Conservation (phyloP, 352 stramenopile genomes). For the Pseudoperonospora humuli region DNA sequence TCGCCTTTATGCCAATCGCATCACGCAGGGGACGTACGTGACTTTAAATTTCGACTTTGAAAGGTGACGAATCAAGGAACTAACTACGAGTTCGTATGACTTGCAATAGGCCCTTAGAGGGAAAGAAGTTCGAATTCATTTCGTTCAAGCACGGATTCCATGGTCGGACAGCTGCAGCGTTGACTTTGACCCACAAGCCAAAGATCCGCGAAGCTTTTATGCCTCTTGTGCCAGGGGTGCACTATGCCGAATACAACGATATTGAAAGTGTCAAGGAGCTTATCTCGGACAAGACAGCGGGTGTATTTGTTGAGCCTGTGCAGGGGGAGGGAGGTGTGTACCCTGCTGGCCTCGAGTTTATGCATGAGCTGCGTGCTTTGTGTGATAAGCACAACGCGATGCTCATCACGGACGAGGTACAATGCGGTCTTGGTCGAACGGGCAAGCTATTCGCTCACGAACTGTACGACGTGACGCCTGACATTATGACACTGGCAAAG, state of each 20-base stretch:
- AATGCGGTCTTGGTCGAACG: constrained; percentile 94
- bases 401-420: constrained; percentile 98
- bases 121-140: constrained; percentile 79
- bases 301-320: constrained; percentile 78
- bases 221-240: constrained; percentile 66
- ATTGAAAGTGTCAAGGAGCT: constrained; percentile 68
- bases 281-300: constrained; percentile 68
- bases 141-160: constrained; percentile 86
- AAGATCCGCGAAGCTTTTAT: constrained; percentile 79
- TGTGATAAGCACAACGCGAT: constrained; percentile 93
- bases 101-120: constrained; percentile 42
- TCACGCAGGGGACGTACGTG: constrained; percentile 62
- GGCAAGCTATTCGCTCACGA: constrained; percentile 94
- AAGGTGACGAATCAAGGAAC: too few species aligned
- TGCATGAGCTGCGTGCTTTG: constrained; percentile 81
- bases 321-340: constrained; percentile 93
- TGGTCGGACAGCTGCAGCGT: constrained; percentile 60
- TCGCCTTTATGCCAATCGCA: constrained; percentile 60
- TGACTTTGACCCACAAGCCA: constrained; percentile 86
- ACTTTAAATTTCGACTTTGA: background rate
- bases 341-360: constrained; percentile 88
- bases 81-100: background rate
- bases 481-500: constrained; percentile 98
- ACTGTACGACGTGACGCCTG: constrained; percentile 88
- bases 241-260: constrained; percentile 76